phyloP scores from a whole-genome alignment of 257 asterid species.

The Solanum tarijense region DNA sequence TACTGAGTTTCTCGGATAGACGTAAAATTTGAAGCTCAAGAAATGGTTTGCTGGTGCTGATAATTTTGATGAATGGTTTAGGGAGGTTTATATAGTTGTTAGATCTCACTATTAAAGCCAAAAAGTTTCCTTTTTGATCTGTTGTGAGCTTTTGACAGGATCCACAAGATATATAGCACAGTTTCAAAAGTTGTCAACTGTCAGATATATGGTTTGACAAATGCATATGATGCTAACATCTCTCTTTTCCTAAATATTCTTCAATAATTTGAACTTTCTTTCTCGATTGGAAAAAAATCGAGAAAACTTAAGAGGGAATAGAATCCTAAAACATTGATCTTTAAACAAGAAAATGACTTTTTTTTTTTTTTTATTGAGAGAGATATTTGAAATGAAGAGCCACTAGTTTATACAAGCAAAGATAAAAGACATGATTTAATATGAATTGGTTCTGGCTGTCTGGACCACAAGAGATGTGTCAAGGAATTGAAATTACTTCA shows the following conservation, averaged over 20 bases:
- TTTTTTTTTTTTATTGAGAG: background rate
- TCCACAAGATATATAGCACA: constrained; percentile 17
- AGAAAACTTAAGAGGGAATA: background rate
- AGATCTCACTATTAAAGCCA: constrained; percentile 23
- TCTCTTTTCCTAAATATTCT: background rate
- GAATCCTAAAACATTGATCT: background rate
- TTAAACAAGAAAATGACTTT: background rate
- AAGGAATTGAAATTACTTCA: background rate
- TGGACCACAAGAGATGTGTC: background rate
- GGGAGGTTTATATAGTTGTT: constrained; percentile 35
- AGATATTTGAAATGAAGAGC: background rate
- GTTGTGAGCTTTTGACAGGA: constrained; percentile 5
- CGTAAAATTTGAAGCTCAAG: background rate
- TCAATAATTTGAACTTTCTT: background rate
- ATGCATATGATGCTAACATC: constrained; percentile 2
- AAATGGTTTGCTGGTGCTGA: constrained; percentile 10
- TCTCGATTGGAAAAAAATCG: background rate
- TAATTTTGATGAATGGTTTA: constrained; percentile 25
- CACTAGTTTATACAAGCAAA: background rate
- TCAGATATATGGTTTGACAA: constrained; percentile 8
- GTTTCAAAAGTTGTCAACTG: constrained; percentile 2
- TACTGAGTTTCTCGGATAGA: background rate
- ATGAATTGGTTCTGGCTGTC: background rate
- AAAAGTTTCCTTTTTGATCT: background rate
- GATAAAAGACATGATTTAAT: background rate